Conservation (phyloP, 768 basidiomycete genomes). For the Kwoniella dejecticola region DNA sequence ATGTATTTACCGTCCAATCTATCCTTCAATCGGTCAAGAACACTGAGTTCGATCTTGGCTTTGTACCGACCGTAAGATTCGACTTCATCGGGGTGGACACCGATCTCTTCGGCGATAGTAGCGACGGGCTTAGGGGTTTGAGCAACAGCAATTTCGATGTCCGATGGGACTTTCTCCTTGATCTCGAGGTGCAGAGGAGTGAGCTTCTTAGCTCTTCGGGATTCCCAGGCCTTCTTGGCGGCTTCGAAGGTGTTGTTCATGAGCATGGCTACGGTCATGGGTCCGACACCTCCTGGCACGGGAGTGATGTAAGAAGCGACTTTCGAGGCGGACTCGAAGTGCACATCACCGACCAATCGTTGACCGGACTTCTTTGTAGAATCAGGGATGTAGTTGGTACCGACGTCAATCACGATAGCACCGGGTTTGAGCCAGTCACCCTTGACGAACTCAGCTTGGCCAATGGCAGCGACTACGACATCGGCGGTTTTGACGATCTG, state of each 20-base stretch:
- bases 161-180: constrained; percentile 84
- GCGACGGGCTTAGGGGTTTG: constrained; percentile 88
- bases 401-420: constrained; percentile 94
- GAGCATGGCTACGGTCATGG: constrained; percentile 99
- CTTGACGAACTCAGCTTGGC: constrained; percentile 83
- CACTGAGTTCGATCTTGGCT: constrained; percentile 89
- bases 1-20: constrained; percentile 95
- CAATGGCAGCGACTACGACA: constrained; percentile 94
- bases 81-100: constrained; percentile 78
- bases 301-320: constrained; percentile 92
- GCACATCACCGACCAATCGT: constrained; percentile 93
- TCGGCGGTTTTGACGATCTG: constrained; percentile 83
- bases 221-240: constrained; percentile 78
- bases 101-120: constrained; percentile 83
- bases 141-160: constrained; percentile 93
- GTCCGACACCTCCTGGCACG: constrained; percentile 97
- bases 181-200: constrained; percentile 78
- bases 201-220: constrained; percentile 67
- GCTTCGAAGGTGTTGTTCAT: constrained; percentile 91
- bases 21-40: constrained; percentile 79
- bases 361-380: constrained; percentile 89
- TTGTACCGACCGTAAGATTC: constrained; percentile 96
- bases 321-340: constrained; percentile 72
- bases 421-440: constrained; percentile 95
- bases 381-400: constrained; percentile 94